These are phyloP conservation scores for Colletotrichum musicola DNA, from an alignment of 2,329 filamentous ascomycete species.

Conservation along the genomic window DNA sequence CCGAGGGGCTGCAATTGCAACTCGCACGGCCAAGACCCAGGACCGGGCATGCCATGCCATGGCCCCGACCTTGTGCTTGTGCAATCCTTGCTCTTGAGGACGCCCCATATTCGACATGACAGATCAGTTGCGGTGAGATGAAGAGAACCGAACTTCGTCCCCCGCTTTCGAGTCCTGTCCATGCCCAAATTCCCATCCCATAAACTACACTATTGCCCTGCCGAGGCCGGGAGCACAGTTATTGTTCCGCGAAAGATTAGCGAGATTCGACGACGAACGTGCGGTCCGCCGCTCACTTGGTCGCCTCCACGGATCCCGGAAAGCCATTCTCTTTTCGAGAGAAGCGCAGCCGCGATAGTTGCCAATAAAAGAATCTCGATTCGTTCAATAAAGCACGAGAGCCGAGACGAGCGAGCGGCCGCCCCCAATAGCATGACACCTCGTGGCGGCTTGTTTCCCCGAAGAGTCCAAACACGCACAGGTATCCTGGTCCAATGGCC, in stretches of 20 bases:
- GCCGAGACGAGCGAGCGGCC: constrained; percentile 26
- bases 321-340: background rate
- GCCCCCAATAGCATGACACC: constrained; percentile 30
- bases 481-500: constrained; percentile 20
- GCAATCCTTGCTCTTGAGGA: constrained; percentile 1
- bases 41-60: constrained; percentile 8
- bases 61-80: constrained; percentile 11
- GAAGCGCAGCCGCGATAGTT: background rate
- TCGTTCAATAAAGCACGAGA: constrained; percentile 15
- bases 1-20: constrained; percentile 17
- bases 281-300: background rate
- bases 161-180: constrained; percentile 10
- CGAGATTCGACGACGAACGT: constrained; percentile 6
- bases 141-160: constrained; percentile 16
- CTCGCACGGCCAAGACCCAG: constrained; percentile 27
- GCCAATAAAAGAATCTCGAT: constrained; percentile 12
- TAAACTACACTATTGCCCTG: background rate
- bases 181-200: constrained; percentile 3
- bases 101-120: constrained; percentile 24
- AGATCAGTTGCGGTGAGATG: constrained; percentile 38
- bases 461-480: constrained; percentile 20
- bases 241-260: constrained; percentile 33
- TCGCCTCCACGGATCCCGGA: background rate
- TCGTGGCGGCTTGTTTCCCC: constrained; percentile 14
- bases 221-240: constrained; percentile 18